These are phyloP conservation scores for Colletotrichum sp. DNA, from an alignment of 2,329 filamentous ascomycete genomes.

Conservation along the genomic window DNA sequence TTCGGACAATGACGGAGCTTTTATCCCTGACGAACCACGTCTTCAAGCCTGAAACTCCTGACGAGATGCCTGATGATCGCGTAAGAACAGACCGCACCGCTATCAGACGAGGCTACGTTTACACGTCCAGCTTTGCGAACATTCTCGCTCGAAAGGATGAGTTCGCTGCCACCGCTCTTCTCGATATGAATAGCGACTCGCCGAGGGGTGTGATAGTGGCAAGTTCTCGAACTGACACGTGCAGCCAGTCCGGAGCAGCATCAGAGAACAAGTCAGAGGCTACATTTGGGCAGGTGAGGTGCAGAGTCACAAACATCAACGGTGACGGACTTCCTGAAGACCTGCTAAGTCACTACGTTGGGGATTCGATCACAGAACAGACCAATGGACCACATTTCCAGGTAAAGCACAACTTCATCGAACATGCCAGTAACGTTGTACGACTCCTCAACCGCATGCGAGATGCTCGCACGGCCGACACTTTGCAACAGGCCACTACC, in stretches of 20 bases:
- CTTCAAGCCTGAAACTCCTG: not conserved
- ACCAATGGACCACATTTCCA: not conserved
- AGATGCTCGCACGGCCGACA: not conserved
- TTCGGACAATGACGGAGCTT: not conserved
- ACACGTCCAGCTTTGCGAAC: not conserved
- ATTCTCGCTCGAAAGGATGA: not conserved
- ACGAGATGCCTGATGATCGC: not conserved
- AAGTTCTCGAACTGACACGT: not conserved
- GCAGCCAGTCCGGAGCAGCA: no score
- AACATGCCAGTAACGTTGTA: not conserved
- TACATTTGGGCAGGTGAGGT: not conserved
- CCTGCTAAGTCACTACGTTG: no score
- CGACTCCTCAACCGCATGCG: not conserved
- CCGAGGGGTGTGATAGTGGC: not conserved
- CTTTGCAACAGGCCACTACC: not conserved
- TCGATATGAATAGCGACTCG: not conserved
- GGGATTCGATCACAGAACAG: not conserved
- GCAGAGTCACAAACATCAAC: no score
- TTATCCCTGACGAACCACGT: not conserved
- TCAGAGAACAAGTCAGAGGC: no score
- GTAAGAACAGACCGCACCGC: not conserved
- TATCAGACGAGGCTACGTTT: not conserved
- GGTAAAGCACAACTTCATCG: not conserved
- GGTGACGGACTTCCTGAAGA: no score
- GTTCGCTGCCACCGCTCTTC: not conserved